Evolutionary conservation across 225 moss, liverwort and hornwort genomes (phyloP), one percentile per base, ranked within the genome.

Genomic region (Takakia lepidozioides): DNA sequence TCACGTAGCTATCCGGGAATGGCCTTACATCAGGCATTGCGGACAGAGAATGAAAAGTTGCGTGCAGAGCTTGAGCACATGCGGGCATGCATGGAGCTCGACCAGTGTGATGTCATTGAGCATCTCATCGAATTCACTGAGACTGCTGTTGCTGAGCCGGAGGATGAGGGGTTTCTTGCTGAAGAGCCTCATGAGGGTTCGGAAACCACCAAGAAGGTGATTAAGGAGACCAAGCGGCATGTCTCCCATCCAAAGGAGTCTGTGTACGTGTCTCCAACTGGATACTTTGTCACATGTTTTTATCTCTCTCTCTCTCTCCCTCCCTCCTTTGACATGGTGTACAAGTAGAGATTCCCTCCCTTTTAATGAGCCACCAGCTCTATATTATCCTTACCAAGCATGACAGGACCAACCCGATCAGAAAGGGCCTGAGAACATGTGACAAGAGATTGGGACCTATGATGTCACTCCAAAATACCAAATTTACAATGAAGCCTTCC

Each of bases 61-160:
- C 81, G 86, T 19, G 55, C 34, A 23, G 93, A 93, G 69, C 86
- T 93, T 28, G 69, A 77, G 15, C 70, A 70, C 57, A 88, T 70
- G 54, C 81, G 64, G 73, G 81, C 65, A n/a, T 55, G 63, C 59
- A 84, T 58, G 81, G 86, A 81, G 46, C 11, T 62, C 29, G 84
- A 77, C 38, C 71, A 86, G 61, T 86, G 88, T 43, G 70, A 77
- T 44, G 79, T 93, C 51, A 84, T 93, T 25, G 86, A 89, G 52
- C 86, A 73, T 64, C 81, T 93, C 28, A 81, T 93, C 37, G 84
- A 77, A 58, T 84, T 93, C 51, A 89, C 93, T n/a, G 86, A 86
- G 62, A 29, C 70, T 27, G 62, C 73, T 13, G 86, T 57, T 21
- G 47, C 71, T 17, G 66, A 83, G 25, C 66, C 80, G 26, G 58